A percentile compares a stretch with the other conserved stretches of the same genome.
These are phyloP conservation scores for Triticum monococcum DNA, from an alignment of 176 grass and related monocot genomes.

Conservation along the genomic window DNA sequence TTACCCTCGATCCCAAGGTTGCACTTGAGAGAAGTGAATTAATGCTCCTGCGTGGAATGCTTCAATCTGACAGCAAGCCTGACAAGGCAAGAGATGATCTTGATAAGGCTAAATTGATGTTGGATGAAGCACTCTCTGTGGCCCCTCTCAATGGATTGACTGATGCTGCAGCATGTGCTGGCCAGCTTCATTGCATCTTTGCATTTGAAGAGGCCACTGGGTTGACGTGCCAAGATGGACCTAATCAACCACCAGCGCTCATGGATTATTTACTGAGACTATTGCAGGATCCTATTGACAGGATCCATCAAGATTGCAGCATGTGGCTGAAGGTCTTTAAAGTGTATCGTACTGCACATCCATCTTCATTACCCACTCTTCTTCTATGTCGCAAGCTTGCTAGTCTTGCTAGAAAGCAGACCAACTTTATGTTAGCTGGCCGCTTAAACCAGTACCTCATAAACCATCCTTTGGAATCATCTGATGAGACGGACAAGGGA, in stretches of 20 bases:
- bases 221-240: slow-evolving; percentile 39
- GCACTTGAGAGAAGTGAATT: slow-evolving; percentile 94
- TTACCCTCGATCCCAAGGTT: slow-evolving; percentile 85
- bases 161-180: slow-evolving; percentile 64
- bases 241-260: slow-evolving; percentile 44
- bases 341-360: slow-evolving; percentile 64
- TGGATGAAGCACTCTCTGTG: slow-evolving; percentile 86
- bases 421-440: slow-evolving; percentile 80
- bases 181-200: slow-evolving; percentile 85
- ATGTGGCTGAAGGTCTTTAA: slow-evolving; percentile 92
- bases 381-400: slow-evolving; percentile 72
- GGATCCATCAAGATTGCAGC: slow-evolving; percentile 76
- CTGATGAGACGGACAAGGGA: slow-evolving; percentile 48
- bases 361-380: slow-evolving; percentile 71
- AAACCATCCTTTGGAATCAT: slow-evolving; percentile 57
- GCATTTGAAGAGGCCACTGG: slow-evolving; percentile 72
- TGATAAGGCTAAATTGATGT: slow-evolving; percentile 81
- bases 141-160: slow-evolving; percentile 75
- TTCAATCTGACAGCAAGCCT: slow-evolving; percentile 51
- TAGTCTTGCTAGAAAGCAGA: slow-evolving; percentile 84
- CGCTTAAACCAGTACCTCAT: slow-evolving; percentile 75
- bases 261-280: slow-evolving; percentile 63
- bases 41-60: slow-evolving; percentile 93
- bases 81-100: slow-evolving; percentile 51
- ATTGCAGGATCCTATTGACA: slow-evolving; percentile 51